Conservation (phyloP, 2,329 filamentous ascomycete genomes). For the Pestalotiopsis sp. region DNA sequence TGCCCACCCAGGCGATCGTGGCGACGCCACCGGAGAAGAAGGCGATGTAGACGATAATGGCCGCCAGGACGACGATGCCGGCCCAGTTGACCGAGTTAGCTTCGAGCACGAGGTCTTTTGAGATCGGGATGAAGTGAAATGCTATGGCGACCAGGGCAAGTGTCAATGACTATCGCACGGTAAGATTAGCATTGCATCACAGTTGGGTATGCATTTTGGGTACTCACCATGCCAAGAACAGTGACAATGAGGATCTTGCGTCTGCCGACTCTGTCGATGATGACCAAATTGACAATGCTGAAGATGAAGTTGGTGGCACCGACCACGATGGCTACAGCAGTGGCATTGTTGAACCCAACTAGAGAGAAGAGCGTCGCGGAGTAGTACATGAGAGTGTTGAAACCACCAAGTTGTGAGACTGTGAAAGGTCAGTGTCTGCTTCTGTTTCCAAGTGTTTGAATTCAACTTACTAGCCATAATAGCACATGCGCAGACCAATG, state of each 20-base stretch:
- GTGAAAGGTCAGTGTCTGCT: slow-evolving; percentile 6
- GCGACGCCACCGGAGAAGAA: slow-evolving; percentile 47
- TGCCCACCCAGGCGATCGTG: slow-evolving; percentile 45
- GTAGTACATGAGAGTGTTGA: slow-evolving; percentile 26
- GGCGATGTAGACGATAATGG: slow-evolving; percentile 44
- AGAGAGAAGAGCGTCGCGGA: slow-evolving; percentile 28
- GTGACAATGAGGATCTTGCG: slow-evolving; percentile 42
- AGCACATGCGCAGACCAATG: slow-evolving; percentile 46
- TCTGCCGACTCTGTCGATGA: slow-evolving; percentile 44
- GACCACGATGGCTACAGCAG: slow-evolving; percentile 43
- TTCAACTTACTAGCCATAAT: slow-evolving; percentile 41
- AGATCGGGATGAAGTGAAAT: slow-evolving; percentile 47
- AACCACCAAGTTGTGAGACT: slow-evolving; percentile 39
- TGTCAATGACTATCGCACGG: slow-evolving; percentile 20
- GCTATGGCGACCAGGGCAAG: slow-evolving; percentile 42
- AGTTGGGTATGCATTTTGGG: too few species aligned
- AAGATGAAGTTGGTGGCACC: slow-evolving; percentile 47
- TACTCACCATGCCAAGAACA: slow-evolving; percentile 41
- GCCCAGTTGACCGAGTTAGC: slow-evolving; percentile 33
- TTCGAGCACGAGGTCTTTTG: slow-evolving; percentile 37
- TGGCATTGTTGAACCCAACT: slow-evolving; percentile 48
- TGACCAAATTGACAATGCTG: slow-evolving; percentile 44
- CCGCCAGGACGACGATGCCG: slow-evolving; percentile 45
- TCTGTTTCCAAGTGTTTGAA: neutral
- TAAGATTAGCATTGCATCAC: neutral